Evolutionary conservation across 352 stramenopile genomes (phyloP).

Genomic region (Phytophthora idaei): DNA sequence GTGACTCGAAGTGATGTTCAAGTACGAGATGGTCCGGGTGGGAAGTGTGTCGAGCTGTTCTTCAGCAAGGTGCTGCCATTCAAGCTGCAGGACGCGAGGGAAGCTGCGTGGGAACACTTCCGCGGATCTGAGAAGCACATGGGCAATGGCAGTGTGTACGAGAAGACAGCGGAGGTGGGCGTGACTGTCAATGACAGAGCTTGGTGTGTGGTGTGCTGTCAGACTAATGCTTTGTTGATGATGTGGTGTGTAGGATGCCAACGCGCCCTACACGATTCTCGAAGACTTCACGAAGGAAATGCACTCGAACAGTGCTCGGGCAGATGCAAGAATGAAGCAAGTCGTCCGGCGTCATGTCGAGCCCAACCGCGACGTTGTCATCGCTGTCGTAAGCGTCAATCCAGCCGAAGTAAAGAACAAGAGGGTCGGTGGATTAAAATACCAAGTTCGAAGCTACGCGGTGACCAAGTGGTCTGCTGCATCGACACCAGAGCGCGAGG

Average conservation of each 20-base stretch:
- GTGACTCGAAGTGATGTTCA: slow-evolving; percentile 34
- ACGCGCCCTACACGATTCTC: slow-evolving; percentile 37
- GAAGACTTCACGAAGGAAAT: slow-evolving; percentile 41
- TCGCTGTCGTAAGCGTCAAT: slow-evolving; percentile 35
- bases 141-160: slow-evolving; percentile 36
- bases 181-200: neutral
- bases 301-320: slow-evolving; percentile 26
- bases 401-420: slow-evolving; percentile 39
- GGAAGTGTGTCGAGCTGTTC: slow-evolving; percentile 42
- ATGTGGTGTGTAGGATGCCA: slow-evolving; percentile 28
- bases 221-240: neutral
- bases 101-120: slow-evolving; percentile 44
- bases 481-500: slow-evolving; percentile 25
- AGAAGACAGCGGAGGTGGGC: slow-evolving; percentile 34
- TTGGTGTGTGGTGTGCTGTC: neutral
- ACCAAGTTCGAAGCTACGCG: slow-evolving; percentile 29
- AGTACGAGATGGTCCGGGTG: slow-evolving; percentile 30
- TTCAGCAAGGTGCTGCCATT: slow-evolving; percentile 52
- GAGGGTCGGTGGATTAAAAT: slow-evolving; percentile 19
- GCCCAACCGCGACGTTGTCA: slow-evolving; percentile 35
- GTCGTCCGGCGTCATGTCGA: slow-evolving; percentile 40
- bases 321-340: slow-evolving; percentile 36
- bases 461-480: slow-evolving; percentile 27
- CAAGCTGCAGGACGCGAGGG: slow-evolving; percentile 32
- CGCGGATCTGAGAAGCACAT: slow-evolving; percentile 34